Percentiles rank a stretch among this genome's conserved stretches.
phyloP scores from a whole-genome alignment of 257 asterid genomes.

The Ophiorrhiza pumila region DNA sequence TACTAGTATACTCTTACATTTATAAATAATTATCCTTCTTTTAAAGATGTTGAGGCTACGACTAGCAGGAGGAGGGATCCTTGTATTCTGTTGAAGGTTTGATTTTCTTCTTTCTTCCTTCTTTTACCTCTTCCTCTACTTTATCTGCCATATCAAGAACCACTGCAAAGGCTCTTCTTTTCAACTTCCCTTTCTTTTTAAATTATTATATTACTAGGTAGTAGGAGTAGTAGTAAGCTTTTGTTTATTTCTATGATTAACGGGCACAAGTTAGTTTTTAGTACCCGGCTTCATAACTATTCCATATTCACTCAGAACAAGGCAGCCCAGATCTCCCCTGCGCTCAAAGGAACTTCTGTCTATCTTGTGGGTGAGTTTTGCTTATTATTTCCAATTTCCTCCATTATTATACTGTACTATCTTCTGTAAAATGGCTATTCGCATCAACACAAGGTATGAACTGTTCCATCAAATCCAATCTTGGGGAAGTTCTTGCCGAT shows the following conservation, averaged over 20 bases:
- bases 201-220: no score
- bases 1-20: no score
- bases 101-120: conserved; percentile 7
- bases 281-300: conserved; percentile 22
- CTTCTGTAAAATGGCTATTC: neutral
- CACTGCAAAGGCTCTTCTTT: no score
- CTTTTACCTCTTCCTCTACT: neutral
- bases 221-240: no score
- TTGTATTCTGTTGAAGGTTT: conserved; percentile 58
- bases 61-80: no score
- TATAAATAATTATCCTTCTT: no score
- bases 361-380: conserved; percentile 76
- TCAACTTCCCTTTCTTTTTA: no score
- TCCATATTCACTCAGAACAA: conserved; percentile 43
- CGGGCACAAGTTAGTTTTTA: neutral
- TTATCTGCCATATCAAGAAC: neutral
- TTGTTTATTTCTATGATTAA: no score
- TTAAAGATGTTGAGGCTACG: conserved; percentile 36
- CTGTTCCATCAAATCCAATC: conserved; percentile 60
- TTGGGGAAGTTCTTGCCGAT: conserved; percentile 79
- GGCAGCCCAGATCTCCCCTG: conserved; percentile 64
- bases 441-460: conserved; percentile 45
- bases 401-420: neutral
- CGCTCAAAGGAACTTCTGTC: conserved; percentile 75
- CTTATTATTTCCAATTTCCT: neutral